Evolutionary conservation across 2,329 filamentous ascomycete genomes (phyloP).

Genomic region (Chrysosporium queenslandicum): DNA sequence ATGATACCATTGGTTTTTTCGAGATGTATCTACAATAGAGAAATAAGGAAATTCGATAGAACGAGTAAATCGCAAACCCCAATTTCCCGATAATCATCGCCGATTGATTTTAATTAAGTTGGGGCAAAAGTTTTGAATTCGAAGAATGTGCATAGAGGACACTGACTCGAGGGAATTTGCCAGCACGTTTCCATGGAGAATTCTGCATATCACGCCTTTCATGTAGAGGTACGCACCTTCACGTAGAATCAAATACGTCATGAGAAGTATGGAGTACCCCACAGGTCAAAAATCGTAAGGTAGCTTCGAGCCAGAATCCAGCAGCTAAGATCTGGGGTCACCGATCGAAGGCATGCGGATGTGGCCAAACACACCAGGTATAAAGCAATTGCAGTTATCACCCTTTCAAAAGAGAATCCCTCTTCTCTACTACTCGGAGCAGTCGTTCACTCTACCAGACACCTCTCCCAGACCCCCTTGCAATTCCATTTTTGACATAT

Average conservation of each 20-base stretch:
- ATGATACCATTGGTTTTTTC: neutral
- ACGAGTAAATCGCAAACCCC: neutral
- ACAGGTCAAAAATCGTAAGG: neutral
- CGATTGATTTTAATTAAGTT: neutral
- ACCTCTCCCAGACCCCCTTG: neutral
- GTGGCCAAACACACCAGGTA: neutral
- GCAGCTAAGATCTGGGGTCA: neutral
- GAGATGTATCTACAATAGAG: neutral
- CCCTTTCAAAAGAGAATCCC: neutral
- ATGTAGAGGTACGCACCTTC: neutral
- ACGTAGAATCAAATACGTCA: constrained; percentile 2
- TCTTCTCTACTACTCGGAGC: neutral
- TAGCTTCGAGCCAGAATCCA: neutral
- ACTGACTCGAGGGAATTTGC: neutral
- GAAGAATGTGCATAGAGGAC: neutral
- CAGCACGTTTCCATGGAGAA: neutral
- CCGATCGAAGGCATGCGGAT: neutral
- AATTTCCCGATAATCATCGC: neutral
- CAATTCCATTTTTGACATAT: neutral
- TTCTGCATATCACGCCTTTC: neutral
- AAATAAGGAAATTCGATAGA: no score
- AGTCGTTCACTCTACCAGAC: neutral
- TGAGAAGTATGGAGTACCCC: constrained; percentile 1
- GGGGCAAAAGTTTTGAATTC: neutral
- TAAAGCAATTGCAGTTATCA: neutral